Conservation (phyloP, 768 basidiomycete genomes). For the Coprinopsis marcescibilis region DNA sequence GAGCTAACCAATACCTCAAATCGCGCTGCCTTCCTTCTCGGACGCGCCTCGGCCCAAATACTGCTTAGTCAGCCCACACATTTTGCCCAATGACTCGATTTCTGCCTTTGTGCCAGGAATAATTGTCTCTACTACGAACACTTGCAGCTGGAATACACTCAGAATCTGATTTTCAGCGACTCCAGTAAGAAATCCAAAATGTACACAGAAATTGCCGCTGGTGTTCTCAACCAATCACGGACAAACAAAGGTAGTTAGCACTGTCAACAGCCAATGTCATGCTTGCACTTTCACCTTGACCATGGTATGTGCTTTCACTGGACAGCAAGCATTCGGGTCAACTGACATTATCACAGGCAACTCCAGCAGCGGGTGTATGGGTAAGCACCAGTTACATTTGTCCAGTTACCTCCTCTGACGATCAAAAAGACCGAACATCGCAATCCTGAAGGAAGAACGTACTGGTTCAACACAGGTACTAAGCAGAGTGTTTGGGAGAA, state of each 20-base stretch:
- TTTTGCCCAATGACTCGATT: too few species aligned
- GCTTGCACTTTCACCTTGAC: too few species aligned
- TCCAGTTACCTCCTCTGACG: neutral
- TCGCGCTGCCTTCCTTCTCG: neutral
- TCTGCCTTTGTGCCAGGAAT: too few species aligned
- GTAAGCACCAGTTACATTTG: neutral
- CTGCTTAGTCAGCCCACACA: neutral
- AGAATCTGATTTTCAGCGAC: too few species aligned
- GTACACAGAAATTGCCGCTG: neutral
- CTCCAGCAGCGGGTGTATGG: conserved; percentile 5
- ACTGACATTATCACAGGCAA: neutral
- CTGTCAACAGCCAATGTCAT: too few species aligned
- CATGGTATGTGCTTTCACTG: too few species aligned
- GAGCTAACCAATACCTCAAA: neutral
- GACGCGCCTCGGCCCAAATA: neutral
- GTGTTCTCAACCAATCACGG: neutral
- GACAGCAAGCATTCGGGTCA: too few species aligned
- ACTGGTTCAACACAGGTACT: conserved; percentile 90
- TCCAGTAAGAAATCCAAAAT: too few species aligned
- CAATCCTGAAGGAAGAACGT: conserved; percentile 94
- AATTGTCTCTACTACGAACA: too few species aligned
- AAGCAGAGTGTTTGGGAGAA: conserved; percentile 98
- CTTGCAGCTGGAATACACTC: too few species aligned
- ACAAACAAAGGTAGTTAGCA: neutral
- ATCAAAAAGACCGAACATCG: conserved; percentile 77